Percentiles rank a stretch among this genome's conserved stretches.
phyloP scores from a whole-genome alignment of 1,284 basidiomycete species.

The Heterobasidion parviporum region DNA sequence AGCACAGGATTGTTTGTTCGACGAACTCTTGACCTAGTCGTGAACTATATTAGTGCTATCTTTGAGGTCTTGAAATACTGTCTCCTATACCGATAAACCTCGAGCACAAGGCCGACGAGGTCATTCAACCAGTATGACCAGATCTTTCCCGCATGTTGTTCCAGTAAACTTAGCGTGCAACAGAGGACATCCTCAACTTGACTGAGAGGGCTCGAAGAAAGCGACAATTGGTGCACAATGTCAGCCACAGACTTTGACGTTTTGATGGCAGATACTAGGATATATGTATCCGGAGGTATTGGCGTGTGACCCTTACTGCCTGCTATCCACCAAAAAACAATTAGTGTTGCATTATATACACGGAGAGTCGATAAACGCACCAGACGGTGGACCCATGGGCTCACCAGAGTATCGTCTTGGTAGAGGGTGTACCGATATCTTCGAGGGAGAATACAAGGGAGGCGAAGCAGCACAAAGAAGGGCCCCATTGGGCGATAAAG shows the following conservation, averaged over 20 bases:
- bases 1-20: slow-evolving; percentile 25
- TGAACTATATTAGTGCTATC: not conserved
- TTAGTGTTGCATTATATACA: not conserved
- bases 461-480: slow-evolving; percentile 44
- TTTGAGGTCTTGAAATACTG: slow-evolving; percentile 23
- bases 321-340: not conserved
- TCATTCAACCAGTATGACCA: slow-evolving; percentile 19
- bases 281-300: slow-evolving; percentile 7
- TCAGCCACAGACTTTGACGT: slow-evolving; percentile 12
- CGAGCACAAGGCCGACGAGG: slow-evolving; percentile 7
- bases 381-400: not conserved
- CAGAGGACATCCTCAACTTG: slow-evolving; percentile 12
- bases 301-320: not conserved
- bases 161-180: slow-evolving; percentile 8
- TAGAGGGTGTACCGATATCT: slow-evolving; percentile 38
- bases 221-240: slow-evolving; percentile 15
- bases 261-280: slow-evolving; percentile 11
- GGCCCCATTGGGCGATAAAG: slow-evolving; percentile 47
- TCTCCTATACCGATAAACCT: slow-evolving; percentile 36
- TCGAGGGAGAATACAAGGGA: slow-evolving; percentile 26
- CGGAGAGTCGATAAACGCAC: not conserved
- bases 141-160: slow-evolving; percentile 21
- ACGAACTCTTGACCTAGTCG: slow-evolving; percentile 27
- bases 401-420: slow-evolving; percentile 34
- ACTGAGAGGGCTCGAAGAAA: slow-evolving; percentile 7